Base-by-base conservation (phyloP, 805 yeast species). In the Kurtzmaniella fragi region DNA sequence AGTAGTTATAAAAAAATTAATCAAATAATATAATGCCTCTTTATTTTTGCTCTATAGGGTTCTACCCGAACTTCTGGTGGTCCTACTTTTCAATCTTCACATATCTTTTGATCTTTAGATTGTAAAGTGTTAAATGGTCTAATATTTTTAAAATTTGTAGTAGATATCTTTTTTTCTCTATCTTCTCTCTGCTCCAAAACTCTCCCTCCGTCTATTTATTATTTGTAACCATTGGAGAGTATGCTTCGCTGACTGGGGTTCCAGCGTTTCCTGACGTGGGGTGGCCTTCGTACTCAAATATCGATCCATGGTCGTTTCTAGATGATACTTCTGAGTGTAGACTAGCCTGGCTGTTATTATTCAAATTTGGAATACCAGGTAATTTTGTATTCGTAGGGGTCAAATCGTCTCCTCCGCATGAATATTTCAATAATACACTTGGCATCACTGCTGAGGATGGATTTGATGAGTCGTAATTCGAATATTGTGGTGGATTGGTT, bases 171-270 rank as follows among this genome's bases (percentile, higher is more conserved):
- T n/a, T n/a, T n/a, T n/a, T n/a, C n/a, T n/a, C n/a, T n/a, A n/a
- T 20, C 25, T 20, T 20, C 25, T 20, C 25, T 20, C 8, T 20
- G 5, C 8, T 20, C 13, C 17, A 27, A 35, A 15, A 28, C 28
- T 28, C 17, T 26, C 32, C 15, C 13, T 12, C 16, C n/a, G 15
- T 23, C 26, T 33, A 29, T 10, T 33, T 27, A 17, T 32, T 17
- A 27, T 17, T 29, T 28, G 40, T 34, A 20, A 46, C 43, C 27
- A 41, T 36, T 11, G 55, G 55, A 14, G 46, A 43, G 25, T 58
- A 62, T 38, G 50, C 59, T 35, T 57, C 63, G 40, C 64, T 60
- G 17, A 53, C 44, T n/a, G 70, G 70, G 28, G 70, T 62, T 6
- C 52, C 43, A 10, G 52, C 50, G 3, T 58, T 60, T 32, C 45